Conservation (phyloP, 495 filamentous ascomycete species). For the Neurospora sp. region DNA sequence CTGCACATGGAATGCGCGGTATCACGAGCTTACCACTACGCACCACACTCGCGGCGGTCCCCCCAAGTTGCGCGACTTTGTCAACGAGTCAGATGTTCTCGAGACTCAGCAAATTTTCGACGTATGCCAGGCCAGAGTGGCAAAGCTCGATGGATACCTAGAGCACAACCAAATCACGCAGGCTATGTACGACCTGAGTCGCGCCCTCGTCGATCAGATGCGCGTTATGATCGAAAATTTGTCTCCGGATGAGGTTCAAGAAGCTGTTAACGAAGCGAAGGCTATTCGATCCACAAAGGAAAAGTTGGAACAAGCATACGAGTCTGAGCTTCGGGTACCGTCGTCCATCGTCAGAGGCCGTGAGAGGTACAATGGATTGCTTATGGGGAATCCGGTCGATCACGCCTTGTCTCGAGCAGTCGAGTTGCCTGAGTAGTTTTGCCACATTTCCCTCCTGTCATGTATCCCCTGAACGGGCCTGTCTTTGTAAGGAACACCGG, state of each 20-base stretch:
- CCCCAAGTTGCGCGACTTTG: neutral
- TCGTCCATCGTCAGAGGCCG: neutral
- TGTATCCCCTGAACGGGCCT: neutral
- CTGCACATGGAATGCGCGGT: neutral
- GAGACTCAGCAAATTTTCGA: neutral
- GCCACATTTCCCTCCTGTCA: neutral
- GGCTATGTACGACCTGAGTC: neutral
- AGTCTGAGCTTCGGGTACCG: neutral
- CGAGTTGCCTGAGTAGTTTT: neutral
- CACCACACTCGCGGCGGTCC: neutral
- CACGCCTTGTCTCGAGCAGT: neutral
- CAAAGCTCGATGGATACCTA: neutral
- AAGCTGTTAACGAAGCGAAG: neutral
- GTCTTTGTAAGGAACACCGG: no score
- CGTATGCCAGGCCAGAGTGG: neutral
- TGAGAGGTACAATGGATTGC: neutral
- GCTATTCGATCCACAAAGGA: neutral
- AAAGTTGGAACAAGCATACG: neutral
- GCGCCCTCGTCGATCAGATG: neutral
- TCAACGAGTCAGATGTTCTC: neutral
- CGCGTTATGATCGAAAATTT: neutral
- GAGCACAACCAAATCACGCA: neutral
- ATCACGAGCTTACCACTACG: neutral
- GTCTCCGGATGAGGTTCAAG: neutral
- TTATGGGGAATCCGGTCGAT: neutral